phyloP scores from a whole-genome alignment of 2,329 filamentous ascomycete species.

The Neurospora sp. region DNA sequence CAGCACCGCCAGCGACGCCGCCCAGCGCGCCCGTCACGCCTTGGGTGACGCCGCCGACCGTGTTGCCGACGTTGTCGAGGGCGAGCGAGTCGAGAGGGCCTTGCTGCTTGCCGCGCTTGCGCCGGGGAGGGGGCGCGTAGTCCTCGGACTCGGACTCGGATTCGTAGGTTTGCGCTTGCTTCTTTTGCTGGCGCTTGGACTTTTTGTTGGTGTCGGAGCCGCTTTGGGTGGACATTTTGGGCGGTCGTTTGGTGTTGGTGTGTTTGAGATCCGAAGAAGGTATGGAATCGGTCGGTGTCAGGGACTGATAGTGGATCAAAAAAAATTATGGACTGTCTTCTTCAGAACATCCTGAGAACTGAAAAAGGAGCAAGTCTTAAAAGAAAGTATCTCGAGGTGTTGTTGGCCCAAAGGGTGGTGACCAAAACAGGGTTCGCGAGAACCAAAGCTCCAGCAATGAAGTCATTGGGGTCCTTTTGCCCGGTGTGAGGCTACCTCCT shows the following conservation, averaged over 20 bases:
- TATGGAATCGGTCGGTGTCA: neutral
- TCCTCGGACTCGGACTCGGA: slow-evolving; percentile 25
- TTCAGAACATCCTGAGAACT: neutral
- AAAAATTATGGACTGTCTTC: neutral
- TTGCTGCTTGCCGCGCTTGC: slow-evolving; percentile 20
- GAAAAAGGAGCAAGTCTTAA: slow-evolving; percentile 5
- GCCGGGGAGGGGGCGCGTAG: slow-evolving; percentile 17
- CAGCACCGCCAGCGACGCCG: slow-evolving; percentile 27
- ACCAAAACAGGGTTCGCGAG: neutral
- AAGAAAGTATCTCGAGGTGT: neutral
- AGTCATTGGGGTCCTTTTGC: neutral
- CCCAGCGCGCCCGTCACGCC: slow-evolving; percentile 33
- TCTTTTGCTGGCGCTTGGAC: slow-evolving; percentile 21
- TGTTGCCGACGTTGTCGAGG: slow-evolving; percentile 27
- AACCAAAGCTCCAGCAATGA: neutral
- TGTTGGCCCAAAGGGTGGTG: neutral
- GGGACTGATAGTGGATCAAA: neutral
- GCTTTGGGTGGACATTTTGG: slow-evolving; percentile 21
- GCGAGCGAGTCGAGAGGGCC: slow-evolving; percentile 29
- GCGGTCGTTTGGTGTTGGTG: neutral
- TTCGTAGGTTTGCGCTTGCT: slow-evolving; percentile 23
- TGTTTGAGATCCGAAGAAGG: neutral
- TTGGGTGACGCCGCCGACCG: slow-evolving; percentile 27
- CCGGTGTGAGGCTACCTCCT: neutral
- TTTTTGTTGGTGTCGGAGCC: slow-evolving; percentile 21